These are phyloP conservation scores for Penicillium roqueforti DNA, from an alignment of 495 filamentous ascomycete species.

Conservation along the genomic window DNA sequence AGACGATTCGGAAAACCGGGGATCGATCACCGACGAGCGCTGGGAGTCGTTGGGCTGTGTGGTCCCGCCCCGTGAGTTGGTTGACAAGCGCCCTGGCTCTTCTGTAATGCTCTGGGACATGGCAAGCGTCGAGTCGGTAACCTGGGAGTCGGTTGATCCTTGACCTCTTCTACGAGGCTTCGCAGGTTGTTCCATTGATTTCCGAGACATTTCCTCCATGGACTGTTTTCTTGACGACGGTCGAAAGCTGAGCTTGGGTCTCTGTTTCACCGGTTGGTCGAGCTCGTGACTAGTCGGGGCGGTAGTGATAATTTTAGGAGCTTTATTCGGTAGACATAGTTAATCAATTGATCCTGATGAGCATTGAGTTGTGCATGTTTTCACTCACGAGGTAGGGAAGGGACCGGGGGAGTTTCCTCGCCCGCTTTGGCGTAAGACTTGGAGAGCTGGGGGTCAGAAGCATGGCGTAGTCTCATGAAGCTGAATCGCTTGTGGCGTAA, in stretches of 20 bases:
- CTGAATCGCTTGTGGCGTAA: constrained; percentile 65
- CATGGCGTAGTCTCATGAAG: constrained; percentile 86
- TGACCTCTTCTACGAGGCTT: constrained; percentile 24
- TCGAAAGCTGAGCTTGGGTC: constrained; percentile 33
- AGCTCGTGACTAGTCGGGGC: constrained; percentile 70
- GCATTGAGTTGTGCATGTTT: constrained; percentile 10
- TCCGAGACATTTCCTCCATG: constrained; percentile 31
- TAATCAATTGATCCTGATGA: not conserved
- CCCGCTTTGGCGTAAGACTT: constrained; percentile 68
- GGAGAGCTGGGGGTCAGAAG: constrained; percentile 87
- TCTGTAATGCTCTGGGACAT: constrained; percentile 59
- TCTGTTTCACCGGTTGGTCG: constrained; percentile 50
- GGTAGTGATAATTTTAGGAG: constrained; percentile 90
- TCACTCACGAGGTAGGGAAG: constrained; percentile 67
- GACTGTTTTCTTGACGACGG: constrained; percentile 32
- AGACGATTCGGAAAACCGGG: constrained; percentile 84
- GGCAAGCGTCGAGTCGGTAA: constrained; percentile 39
- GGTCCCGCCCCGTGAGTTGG: constrained; percentile 47
- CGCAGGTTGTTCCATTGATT: constrained; percentile 12
- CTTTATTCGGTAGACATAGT: constrained; percentile 35
- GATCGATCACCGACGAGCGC: constrained; percentile 64
- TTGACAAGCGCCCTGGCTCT: constrained; percentile 59
- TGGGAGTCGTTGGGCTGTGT: constrained; percentile 62
- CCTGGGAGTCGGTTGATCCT: constrained; percentile 33
- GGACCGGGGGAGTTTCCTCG: constrained; percentile 64